Evolutionary conservation across 441 rosid genomes (phyloP).

Genomic region (Pelargonium myrrhifolium): DNA sequence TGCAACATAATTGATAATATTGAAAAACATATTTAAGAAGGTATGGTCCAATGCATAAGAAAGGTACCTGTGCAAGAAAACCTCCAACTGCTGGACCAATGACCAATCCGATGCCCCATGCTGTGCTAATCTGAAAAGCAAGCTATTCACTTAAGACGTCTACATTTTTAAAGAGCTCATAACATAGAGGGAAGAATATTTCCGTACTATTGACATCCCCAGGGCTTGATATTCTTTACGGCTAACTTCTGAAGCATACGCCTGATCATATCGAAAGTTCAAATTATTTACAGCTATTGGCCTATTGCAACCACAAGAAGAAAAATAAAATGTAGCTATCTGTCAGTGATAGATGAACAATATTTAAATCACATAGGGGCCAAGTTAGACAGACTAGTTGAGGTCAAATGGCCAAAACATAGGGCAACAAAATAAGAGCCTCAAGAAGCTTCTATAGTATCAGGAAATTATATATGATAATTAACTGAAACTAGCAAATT

Average conservation of each 20-base stretch:
- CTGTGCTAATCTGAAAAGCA: constrained; percentile 33
- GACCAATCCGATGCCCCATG: constrained; percentile 50
- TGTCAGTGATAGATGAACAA: too few species aligned
- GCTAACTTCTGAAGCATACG: constrained; percentile 46
- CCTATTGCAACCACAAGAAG: not conserved
- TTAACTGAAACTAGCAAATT: too few species aligned
- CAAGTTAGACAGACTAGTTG: too few species aligned
- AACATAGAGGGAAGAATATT: not conserved
- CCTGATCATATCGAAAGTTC: constrained; percentile 25
- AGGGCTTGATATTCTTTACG: constrained; percentile 39
- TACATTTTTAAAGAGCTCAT: not conserved
- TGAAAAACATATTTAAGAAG: not conserved
- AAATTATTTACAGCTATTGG: not conserved
- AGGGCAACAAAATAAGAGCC: too few species aligned
- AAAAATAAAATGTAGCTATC: not conserved
- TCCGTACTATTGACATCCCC: constrained; percentile 41
- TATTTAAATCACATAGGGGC: too few species aligned
- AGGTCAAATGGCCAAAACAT: too few species aligned
- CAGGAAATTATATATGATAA: too few species aligned
- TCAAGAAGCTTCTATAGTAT: too few species aligned
- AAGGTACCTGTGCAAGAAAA: constrained; percentile 40
- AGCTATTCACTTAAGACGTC: not conserved
- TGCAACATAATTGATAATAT: not conserved
- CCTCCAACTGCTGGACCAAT: constrained; percentile 56
- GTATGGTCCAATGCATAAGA: too few species aligned